A percentile compares a stretch with the other conserved stretches of the same genome.
Conservation (phyloP, 768 basidiomycete genomes). For the Pisolithus albus region DNA sequence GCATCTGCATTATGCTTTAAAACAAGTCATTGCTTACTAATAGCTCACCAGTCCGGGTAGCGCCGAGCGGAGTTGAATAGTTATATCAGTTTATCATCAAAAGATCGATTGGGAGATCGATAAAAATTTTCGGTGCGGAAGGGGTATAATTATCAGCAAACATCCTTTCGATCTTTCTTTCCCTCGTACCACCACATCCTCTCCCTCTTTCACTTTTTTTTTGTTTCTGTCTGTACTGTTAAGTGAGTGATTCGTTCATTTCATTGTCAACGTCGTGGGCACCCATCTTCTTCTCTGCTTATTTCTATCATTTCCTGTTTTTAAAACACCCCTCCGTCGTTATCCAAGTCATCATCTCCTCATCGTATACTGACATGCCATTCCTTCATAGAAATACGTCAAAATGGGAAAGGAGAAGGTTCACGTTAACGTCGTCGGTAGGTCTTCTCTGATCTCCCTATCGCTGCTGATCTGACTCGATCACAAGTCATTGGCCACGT, state of each 20-base stretch:
- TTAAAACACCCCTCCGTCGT: background rate
- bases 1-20: conserved; percentile 4
- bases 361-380: conserved; percentile 10
- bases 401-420: conserved; percentile 96
- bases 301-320: conserved; percentile 12
- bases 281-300: background rate
- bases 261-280: conserved; percentile 1
- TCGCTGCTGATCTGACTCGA: conserved; percentile 24
- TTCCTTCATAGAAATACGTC: conserved; percentile 37
- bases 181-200: conserved; percentile 32
- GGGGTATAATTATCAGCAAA: conserved; percentile 58
- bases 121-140: conserved; percentile 50
- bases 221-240: conserved; percentile 36
- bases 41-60: conserved; percentile 7
- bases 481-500: conserved; percentile 90
- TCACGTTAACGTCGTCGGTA: conserved; percentile 97
- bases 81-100: conserved; percentile 44
- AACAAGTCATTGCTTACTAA: background rate
- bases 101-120: conserved; percentile 55
- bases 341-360: conserved; percentile 17
- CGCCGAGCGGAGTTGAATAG: conserved; percentile 38
- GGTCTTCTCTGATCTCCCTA: conserved; percentile 33
- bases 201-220: conserved; percentile 26
- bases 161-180: conserved; percentile 30
- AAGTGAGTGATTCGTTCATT: conserved; percentile 32